These are phyloP conservation scores for Trichophyton mentagrophytes DNA, from an alignment of 2,329 filamentous ascomycete genomes.

Conservation along the genomic window DNA sequence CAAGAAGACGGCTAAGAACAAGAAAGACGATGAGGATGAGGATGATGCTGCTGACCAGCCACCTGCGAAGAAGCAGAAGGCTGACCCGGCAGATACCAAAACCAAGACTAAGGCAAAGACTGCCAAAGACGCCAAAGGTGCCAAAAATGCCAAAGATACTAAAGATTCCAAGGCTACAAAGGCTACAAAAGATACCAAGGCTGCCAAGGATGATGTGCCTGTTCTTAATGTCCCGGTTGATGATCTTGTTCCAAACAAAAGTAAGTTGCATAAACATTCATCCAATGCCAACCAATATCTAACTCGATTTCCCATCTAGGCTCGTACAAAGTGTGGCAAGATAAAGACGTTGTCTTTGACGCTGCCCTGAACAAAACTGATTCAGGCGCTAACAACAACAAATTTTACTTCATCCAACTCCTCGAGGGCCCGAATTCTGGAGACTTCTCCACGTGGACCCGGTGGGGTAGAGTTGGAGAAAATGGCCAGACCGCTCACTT, in stretches of 20 bases:
- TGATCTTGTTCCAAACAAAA: conserved; percentile 22
- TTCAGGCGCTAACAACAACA: conserved; percentile 60
- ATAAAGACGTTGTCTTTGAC: conserved; percentile 59
- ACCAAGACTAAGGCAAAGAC: not conserved
- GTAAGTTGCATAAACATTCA: conserved; percentile 10
- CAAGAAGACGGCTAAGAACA: conserved; percentile 16
- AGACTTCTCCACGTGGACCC: conserved; percentile 53
- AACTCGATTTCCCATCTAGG: conserved; percentile 8
- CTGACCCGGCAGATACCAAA: conserved; percentile 14
- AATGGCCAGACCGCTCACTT: conserved; percentile 34
- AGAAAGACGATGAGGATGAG: conserved; percentile 20
- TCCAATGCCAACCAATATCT: not conserved
- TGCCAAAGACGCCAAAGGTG: not conserved
- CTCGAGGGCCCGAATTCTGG: conserved; percentile 26
- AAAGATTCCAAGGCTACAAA: not conserved
- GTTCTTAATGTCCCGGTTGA: conserved; percentile 36
- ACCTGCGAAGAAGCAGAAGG: conserved; percentile 32
- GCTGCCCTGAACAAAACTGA: conserved; percentile 70
- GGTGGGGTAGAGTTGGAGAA: conserved; percentile 66
- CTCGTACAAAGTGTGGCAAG: conserved; percentile 49
- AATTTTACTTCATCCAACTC: conserved; percentile 66
- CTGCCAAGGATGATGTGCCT: not conserved
- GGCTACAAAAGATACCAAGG: not conserved
- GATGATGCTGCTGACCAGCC: conserved; percentile 14
- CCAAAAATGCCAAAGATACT: not conserved